These are phyloP conservation scores for Erysiphe neolycopersici DNA, from an alignment of 2,329 filamentous ascomycete species.

Conservation along the genomic window DNA sequence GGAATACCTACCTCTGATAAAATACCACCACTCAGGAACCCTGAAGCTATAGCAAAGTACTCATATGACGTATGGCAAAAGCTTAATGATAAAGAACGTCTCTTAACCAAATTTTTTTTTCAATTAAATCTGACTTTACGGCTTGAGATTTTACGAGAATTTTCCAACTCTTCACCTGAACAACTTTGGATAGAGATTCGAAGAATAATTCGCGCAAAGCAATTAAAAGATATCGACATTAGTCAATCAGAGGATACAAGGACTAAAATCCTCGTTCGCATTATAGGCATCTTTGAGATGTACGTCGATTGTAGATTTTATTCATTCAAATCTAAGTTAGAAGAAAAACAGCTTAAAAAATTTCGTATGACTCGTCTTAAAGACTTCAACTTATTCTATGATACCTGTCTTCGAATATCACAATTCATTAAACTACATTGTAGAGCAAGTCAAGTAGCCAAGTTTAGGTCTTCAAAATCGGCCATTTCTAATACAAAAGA, in stretches of 20 bases:
- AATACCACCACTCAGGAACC: constrained; percentile 6
- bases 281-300: constrained; percentile 10
- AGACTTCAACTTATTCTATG: constrained; percentile 3
- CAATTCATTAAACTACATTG: background rate
- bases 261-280: background rate
- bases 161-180: constrained; percentile 2
- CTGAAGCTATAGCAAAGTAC: constrained; percentile 6
- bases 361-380: background rate
- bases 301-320: constrained; percentile 11
- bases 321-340: background rate
- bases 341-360: background rate
- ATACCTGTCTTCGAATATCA: constrained; percentile 2
- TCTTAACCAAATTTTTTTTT: constrained; percentile 18
- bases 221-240: constrained; percentile 3
- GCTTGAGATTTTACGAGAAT: constrained; percentile 2
- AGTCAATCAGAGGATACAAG: constrained; percentile 1
- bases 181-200: constrained; percentile 2
- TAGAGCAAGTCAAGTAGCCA: background rate
- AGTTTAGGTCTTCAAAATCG: background rate
- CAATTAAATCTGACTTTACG: constrained; percentile 7
- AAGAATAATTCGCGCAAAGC: constrained; percentile 2
- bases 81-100: constrained; percentile 12
- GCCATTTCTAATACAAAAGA: constrained; percentile 1
- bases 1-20: constrained; percentile 1
- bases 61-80: constrained; percentile 5